These are phyloP conservation scores for Canariomyces notabilis DNA, from an alignment of 2,329 filamentous ascomycete species.

Conservation along the genomic window DNA sequence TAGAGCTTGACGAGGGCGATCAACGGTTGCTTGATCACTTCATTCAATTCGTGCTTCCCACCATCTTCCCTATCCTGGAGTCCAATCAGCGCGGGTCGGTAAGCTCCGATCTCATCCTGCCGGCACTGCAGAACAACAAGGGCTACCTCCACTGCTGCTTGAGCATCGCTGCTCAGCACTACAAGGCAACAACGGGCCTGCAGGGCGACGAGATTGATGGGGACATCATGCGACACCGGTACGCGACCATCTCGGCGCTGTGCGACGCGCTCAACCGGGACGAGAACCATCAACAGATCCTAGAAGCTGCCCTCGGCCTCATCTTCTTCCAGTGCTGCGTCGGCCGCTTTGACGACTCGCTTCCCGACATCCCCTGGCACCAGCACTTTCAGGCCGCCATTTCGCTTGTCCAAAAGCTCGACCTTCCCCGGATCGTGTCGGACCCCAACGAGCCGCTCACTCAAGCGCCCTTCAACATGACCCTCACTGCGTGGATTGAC, in stretches of 20 bases:
- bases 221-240: conserved; percentile 89
- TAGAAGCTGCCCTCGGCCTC: conserved; percentile 89
- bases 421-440: conserved; percentile 65
- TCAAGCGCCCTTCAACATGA: conserved; percentile 90
- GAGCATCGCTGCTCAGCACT: conserved; percentile 86
- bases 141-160: conserved; percentile 94
- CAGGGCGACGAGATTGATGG: conserved; percentile 71
- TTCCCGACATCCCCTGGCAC: conserved; percentile 93
- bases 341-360: conserved; percentile 74
- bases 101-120: conserved; percentile 76
- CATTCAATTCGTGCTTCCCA: conserved; percentile 77
- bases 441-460: conserved; percentile 53
- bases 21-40: conserved; percentile 86
- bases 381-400: conserved; percentile 92
- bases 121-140: conserved; percentile 84
- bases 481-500: conserved; percentile 89
- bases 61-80: conserved; percentile 89
- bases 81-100: conserved; percentile 81
- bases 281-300: conserved; percentile 77
- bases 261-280: conserved; percentile 78
- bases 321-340: conserved; percentile 96
- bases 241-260: conserved; percentile 77
- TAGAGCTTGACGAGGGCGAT: conserved; percentile 84
- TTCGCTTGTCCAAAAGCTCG: conserved; percentile 78
- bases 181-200: conserved; percentile 69